Evolutionary conservation across 495 filamentous ascomycete species (phyloP).

Genomic region (Aspergillus egyptiacus): DNA sequence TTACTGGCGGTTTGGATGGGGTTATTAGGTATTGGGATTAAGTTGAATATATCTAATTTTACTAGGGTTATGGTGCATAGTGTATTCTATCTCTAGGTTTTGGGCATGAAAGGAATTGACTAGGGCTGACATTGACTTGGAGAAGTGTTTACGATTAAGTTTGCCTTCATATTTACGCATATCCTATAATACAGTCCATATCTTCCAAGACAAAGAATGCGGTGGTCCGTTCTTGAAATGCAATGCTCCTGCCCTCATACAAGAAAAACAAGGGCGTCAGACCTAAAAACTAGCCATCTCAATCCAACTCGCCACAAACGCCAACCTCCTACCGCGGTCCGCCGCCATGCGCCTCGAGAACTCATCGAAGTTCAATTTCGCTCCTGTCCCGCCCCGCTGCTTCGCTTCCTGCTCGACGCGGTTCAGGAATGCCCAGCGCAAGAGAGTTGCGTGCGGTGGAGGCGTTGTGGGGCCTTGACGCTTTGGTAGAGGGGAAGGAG

Average conservation of each 20-base stretch:
- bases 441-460: slow-evolving; percentile 38
- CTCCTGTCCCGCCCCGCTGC: slow-evolving; percentile 67
- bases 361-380: slow-evolving; percentile 63
- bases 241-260: neutral
- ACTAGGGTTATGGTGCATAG: neutral
- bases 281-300: slow-evolving; percentile 63
- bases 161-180: neutral
- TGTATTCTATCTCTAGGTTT: neutral
- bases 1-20: slow-evolving; percentile 83
- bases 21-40: slow-evolving; percentile 94
- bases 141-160: no score
- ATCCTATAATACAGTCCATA: neutral
- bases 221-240: neutral
- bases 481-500: slow-evolving; percentile 18
- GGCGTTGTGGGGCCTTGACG: slow-evolving; percentile 13
- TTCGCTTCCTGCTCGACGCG: slow-evolving; percentile 58
- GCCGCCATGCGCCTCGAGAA: slow-evolving; percentile 66
- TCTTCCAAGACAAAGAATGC: no score
- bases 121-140: neutral
- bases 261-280: neutral
- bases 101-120: neutral
- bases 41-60: neutral
- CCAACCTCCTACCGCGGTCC: slow-evolving; percentile 55
- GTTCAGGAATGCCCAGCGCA: slow-evolving; percentile 49
- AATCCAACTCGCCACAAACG: slow-evolving; percentile 79